A percentile compares a stretch with the other conserved stretches of the same genome.
Conservation (phyloP, 2,329 filamentous ascomycete species). For the Periconia sp. region DNA sequence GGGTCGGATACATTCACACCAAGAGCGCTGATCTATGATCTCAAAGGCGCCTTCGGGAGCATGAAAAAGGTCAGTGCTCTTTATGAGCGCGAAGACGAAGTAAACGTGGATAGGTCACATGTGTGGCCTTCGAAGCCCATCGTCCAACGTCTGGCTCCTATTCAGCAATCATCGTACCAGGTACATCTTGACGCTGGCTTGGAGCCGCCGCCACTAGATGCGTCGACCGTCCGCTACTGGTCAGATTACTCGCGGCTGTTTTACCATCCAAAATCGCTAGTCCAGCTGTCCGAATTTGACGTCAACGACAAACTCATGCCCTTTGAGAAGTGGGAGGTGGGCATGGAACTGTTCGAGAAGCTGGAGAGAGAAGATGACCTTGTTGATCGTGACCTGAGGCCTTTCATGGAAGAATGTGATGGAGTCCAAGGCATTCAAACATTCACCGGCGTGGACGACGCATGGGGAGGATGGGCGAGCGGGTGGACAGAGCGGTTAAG, state of each 20-base stretch:
- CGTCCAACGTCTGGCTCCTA: conserved; percentile 67
- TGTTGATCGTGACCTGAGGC: conserved; percentile 82
- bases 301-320: conserved; percentile 77
- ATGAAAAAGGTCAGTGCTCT: conserved; percentile 85
- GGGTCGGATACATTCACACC: conserved; percentile 91
- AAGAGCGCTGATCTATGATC: conserved; percentile 87
- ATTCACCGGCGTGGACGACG: conserved; percentile 56
- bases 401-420: conserved; percentile 91
- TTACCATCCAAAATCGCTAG: conserved; percentile 83
- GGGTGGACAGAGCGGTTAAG: conserved; percentile 64
- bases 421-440: conserved; percentile 83
- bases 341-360: conserved; percentile 43
- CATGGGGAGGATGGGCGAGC: conserved; percentile 52
- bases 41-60: conserved; percentile 91
- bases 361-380: conserved; percentile 67
- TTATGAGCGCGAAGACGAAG: conserved; percentile 64
- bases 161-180: conserved; percentile 75
- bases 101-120: conserved; percentile 23
- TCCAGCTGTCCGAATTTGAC: conserved; percentile 81
- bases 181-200: conserved; percentile 73
- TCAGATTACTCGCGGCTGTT: conserved; percentile 93
- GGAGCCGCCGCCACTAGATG: conserved; percentile 63
- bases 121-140: conserved; percentile 48
- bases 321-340: conserved; percentile 67
- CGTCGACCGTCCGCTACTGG: conserved; percentile 85